Evolutionary conservation across 805 yeast genomes (phyloP).

Genomic region (Yamadazyma insecticola): DNA sequence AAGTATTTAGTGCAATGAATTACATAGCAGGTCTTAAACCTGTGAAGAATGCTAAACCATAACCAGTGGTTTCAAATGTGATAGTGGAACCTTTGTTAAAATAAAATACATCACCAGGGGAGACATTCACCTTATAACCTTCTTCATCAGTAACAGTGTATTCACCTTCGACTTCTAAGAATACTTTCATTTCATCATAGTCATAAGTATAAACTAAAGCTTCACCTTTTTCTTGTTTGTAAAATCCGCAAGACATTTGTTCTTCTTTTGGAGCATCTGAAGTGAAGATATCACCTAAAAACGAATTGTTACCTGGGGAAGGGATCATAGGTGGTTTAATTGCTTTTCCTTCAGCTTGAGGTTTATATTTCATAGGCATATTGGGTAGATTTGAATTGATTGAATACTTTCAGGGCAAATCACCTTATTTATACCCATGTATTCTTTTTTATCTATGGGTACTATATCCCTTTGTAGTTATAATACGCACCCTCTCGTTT

Average conservation of each 20-base stretch:
- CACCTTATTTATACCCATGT: too few relatives aligned
- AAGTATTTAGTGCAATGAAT: too few relatives aligned
- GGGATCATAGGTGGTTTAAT: slow-evolving; percentile 56
- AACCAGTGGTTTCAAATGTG: slow-evolving; percentile 56
- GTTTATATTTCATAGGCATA: slow-evolving; percentile 55
- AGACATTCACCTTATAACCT: slow-evolving; percentile 51
- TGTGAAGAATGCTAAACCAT: slow-evolving; percentile 58
- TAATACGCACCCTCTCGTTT: too few relatives aligned
- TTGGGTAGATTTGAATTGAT: slow-evolving; percentile 10
- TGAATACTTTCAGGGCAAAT: too few relatives aligned
- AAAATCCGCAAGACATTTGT: slow-evolving; percentile 64
- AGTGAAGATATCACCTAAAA: slow-evolving; percentile 61
- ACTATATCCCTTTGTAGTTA: too few relatives aligned
- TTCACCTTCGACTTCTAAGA: slow-evolving; percentile 64
- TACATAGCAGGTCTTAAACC: slow-evolving; percentile 48
- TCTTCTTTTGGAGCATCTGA: slow-evolving; percentile 57
- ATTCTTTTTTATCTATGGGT: too few relatives aligned
- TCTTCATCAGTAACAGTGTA: slow-evolving; percentile 60
- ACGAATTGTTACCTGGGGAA: slow-evolving; percentile 64
- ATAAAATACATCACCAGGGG: slow-evolving; percentile 65
- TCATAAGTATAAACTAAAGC: slow-evolving; percentile 61
- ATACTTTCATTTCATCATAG: slow-evolving; percentile 66
- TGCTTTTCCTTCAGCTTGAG: slow-evolving; percentile 48
- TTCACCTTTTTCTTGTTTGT: slow-evolving; percentile 64
- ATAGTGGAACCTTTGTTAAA: slow-evolving; percentile 66